A percentile compares a stretch with the other conserved stretches of the same genome.
These are phyloP conservation scores for Starmerella bacillaris DNA, from an alignment of 805 yeast genomes.

Conservation along the genomic window DNA sequence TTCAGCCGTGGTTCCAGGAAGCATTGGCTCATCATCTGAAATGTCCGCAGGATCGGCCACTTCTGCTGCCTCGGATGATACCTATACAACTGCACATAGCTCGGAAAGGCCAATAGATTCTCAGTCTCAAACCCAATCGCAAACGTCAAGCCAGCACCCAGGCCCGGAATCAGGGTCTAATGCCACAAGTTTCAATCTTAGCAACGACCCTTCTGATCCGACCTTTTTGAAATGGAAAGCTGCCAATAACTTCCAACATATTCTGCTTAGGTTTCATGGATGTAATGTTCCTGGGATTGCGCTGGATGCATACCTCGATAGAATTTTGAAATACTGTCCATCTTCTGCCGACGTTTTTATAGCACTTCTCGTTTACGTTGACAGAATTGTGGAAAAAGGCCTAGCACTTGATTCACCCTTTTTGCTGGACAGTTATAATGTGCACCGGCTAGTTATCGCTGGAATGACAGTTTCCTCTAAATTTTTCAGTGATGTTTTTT, in stretches of 20 bases:
- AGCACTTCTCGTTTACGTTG: conserved; percentile 80
- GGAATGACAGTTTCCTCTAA: conserved; percentile 92
- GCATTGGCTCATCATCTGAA: too few species aligned
- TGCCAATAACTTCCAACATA: conserved; percentile 13
- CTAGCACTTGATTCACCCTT: conserved; percentile 29
- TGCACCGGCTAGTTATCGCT: conserved; percentile 81
- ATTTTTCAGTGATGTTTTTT: conserved; percentile 58
- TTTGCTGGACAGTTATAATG: conserved; percentile 90
- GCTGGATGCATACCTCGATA: conserved; percentile 68
- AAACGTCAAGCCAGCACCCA: too few species aligned
- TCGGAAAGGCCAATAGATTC: too few species aligned
- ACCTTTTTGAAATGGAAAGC: conserved; percentile 20
- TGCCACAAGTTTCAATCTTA: neutral
- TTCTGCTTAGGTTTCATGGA: conserved; percentile 80
- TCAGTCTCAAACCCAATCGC: too few species aligned
- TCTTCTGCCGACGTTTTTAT: conserved; percentile 94
- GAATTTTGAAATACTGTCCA: conserved; percentile 92
- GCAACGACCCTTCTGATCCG: neutral
- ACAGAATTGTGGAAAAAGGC: conserved; percentile 71
- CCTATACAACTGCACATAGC: too few species aligned
- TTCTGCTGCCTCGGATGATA: too few species aligned
- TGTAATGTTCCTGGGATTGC: conserved; percentile 92
- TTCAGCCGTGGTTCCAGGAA: too few species aligned
- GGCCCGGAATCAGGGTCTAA: too few species aligned
- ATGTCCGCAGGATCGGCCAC: too few species aligned